These are phyloP conservation scores for Candida alai DNA, from an alignment of 805 yeast species.

Conservation along the genomic window DNA sequence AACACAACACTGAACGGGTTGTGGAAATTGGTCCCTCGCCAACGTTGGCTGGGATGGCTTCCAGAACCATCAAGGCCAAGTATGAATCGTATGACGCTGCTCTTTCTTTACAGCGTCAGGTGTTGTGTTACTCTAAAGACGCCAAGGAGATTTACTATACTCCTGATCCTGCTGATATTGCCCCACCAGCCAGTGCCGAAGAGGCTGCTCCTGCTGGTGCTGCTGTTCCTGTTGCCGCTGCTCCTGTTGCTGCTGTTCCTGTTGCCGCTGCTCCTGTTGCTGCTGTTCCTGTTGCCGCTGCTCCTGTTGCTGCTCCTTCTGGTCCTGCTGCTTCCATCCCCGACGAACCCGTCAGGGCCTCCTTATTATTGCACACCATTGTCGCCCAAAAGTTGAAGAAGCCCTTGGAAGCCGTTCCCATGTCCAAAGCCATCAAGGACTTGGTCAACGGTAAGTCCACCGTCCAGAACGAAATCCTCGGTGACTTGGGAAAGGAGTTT, in stretches of 20 bases:
- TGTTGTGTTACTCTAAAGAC: slow-evolving; percentile 92
- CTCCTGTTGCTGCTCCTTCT: slow-evolving; percentile 62
- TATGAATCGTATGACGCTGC: slow-evolving; percentile 99
- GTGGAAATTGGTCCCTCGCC: slow-evolving; percentile 99
- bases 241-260: slow-evolving; percentile 52
- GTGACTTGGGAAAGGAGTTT: slow-evolving; percentile 97
- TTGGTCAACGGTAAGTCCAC: slow-evolving; percentile 98
- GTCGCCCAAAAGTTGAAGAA: slow-evolving; percentile 97
- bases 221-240: slow-evolving; percentile 41
- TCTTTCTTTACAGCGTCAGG: slow-evolving; percentile 86
- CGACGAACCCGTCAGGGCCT: slow-evolving; percentile 87
- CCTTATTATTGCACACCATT: slow-evolving; percentile 75
- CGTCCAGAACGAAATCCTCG: slow-evolving; percentile 96
- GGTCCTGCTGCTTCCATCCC: slow-evolving; percentile 83
- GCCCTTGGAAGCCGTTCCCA: slow-evolving; percentile 76
- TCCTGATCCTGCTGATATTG: slow-evolving; percentile 65
- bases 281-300: slow-evolving; percentile 54
- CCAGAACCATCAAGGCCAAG: slow-evolving; percentile 90
- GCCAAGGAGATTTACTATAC: slow-evolving; percentile 95
- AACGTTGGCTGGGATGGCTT: slow-evolving; percentile 97
- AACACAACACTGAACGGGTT: slow-evolving; percentile 92
- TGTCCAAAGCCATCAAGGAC: slow-evolving; percentile 92
- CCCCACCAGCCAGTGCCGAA: slow-evolving; percentile 26
- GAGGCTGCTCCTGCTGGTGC: slow-evolving; percentile 20
- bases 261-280: slow-evolving; percentile 56